Evolutionary conservation across 148 eudicot genomes (phyloP), one percentile per base, ranked within the genome.

Genomic region (Euryodendron excelsum): DNA sequence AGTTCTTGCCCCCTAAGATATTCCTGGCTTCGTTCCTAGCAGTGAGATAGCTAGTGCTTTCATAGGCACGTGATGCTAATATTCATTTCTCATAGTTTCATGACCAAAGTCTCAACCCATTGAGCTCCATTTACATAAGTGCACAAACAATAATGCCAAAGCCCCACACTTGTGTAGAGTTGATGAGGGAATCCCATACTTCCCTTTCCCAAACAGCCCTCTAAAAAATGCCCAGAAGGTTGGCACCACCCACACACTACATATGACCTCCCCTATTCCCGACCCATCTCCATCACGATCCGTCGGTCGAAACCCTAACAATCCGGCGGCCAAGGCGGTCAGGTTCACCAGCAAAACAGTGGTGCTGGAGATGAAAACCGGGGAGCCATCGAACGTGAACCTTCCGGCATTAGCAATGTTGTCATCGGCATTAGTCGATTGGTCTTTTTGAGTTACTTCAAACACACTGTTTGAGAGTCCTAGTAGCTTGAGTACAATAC

Each of bases 161-260:
- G n/a, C n/a, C n/a, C n/a, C n/a, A n/a, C n/a, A n/a, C n/a, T n/a
- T n/a, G n/a, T n/a, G n/a, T n/a, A n/a, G n/a, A n/a, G n/a, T n/a
- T n/a, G n/a, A n/a, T n/a, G 60, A 34, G 12, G 88, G 88, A 62
- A 85, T 82, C 53, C 88, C 88, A 68, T 79, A 85, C 47, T 79
- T 85, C 5, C 85, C 85, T 66, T 73, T 85, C 27, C 83, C 63
- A 36, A 85, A 80, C 62, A 85, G n/a, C 45, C 85, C 88, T 41
- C 72, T 85, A 0, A 82, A 28, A 45, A 76, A 85, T 58, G 78
- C 62, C 67, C 78, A 85, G 34, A 76, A 82, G 52, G 21, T 63
- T 5, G 73, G 3, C 27, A 82, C 76, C 53, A 82, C 81, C 44
- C 70, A 69, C 14, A 61, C 12, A 36, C 83, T 56, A 37, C 83